Conservation (phyloP, 2,329 filamentous ascomycete genomes). For the Fusarium sp. region DNA sequence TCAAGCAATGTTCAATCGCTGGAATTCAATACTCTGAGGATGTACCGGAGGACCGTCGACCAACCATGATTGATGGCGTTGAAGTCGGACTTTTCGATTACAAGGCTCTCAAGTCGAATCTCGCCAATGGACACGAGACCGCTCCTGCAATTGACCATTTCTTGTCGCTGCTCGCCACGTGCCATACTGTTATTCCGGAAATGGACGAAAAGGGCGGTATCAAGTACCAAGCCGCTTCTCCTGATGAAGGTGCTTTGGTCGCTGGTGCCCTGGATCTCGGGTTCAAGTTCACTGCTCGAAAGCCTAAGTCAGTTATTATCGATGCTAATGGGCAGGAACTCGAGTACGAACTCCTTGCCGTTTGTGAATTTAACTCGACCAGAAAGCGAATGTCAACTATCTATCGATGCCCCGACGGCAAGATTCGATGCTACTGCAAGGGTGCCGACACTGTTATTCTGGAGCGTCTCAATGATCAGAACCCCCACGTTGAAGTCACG, state of each 20-base stretch:
- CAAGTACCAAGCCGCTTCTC: slow-evolving; percentile 98
- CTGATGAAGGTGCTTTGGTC: slow-evolving; percentile 96
- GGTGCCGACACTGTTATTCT: slow-evolving; percentile 98
- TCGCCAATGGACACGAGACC: slow-evolving; percentile 64
- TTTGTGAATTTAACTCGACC: slow-evolving; percentile 97
- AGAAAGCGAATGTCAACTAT: slow-evolving; percentile 98
- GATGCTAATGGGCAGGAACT: slow-evolving; percentile 76
- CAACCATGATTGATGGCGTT: slow-evolving; percentile 79
- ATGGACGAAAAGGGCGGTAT: slow-evolving; percentile 82
- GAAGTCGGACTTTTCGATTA: slow-evolving; percentile 88
- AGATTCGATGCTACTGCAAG: slow-evolving; percentile 93
- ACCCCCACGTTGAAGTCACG: slow-evolving; percentile 89
- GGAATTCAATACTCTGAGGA: slow-evolving; percentile 95
- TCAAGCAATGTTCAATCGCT: slow-evolving; percentile 92
- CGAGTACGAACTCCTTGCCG: slow-evolving; percentile 91
- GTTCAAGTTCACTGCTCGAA: slow-evolving; percentile 90
- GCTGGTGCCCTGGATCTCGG: slow-evolving; percentile 88
- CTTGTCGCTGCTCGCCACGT: slow-evolving; percentile 85
- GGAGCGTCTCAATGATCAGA: slow-evolving; percentile 85
- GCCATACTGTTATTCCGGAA: slow-evolving; percentile 98
- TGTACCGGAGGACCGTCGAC: slow-evolving; percentile 88
- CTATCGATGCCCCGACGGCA: slow-evolving; percentile 95
- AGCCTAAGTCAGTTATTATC: slow-evolving; percentile 88
- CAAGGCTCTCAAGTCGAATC: slow-evolving; percentile 76
- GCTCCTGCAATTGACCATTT: slow-evolving; percentile 78